Conservation (phyloP, 805 yeast species). For the Sungouiella blattae region DNA sequence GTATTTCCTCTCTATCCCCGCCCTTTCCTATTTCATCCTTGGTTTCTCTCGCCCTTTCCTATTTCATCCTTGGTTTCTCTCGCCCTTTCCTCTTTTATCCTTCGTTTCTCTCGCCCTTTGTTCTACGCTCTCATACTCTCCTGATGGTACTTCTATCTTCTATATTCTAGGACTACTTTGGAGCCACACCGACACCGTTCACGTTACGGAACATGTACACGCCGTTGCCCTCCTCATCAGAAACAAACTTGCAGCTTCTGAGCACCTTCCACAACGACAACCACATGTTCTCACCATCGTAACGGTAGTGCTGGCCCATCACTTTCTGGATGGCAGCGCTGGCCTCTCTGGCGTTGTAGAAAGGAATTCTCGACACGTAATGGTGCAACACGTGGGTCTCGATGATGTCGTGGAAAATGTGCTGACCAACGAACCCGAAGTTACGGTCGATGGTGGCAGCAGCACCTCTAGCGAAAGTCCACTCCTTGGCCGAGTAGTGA, state of each 20-base stretch:
- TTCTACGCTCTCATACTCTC: too few relatives aligned
- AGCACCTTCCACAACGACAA: slow-evolving; percentile 51
- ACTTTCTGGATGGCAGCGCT: slow-evolving; percentile 49
- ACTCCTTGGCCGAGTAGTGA: slow-evolving; percentile 51
- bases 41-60: too few relatives aligned
- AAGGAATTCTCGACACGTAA: slow-evolving; percentile 53
- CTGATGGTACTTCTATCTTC: too few relatives aligned
- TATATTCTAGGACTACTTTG: too few relatives aligned
- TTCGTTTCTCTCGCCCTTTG: too few relatives aligned
- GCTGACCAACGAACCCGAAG: slow-evolving; percentile 56
- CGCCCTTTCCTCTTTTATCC: too few relatives aligned
- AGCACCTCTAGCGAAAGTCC: slow-evolving; percentile 67
- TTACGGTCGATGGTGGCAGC: slow-evolving; percentile 64
- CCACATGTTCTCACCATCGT: slow-evolving; percentile 57
- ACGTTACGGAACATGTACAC: slow-evolving; percentile 71
- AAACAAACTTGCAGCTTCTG: slow-evolving; percentile 69
- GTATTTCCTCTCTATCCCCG: too few relatives aligned
- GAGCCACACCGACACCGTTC: slow-evolving; percentile 45
- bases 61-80: too few relatives aligned
- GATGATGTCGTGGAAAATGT: slow-evolving; percentile 55
- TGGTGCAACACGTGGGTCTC: slow-evolving; percentile 59
- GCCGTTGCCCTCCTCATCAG: slow-evolving; percentile 59
- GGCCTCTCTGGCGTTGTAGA: slow-evolving; percentile 54
- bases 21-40: too few relatives aligned
- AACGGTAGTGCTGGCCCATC: slow-evolving; percentile 49